Evolutionary conservation across 371 early-diverging fungal species (phyloP), one percentile per base, ranked within the genome.

Genomic region (Mortierella sp.): DNA sequence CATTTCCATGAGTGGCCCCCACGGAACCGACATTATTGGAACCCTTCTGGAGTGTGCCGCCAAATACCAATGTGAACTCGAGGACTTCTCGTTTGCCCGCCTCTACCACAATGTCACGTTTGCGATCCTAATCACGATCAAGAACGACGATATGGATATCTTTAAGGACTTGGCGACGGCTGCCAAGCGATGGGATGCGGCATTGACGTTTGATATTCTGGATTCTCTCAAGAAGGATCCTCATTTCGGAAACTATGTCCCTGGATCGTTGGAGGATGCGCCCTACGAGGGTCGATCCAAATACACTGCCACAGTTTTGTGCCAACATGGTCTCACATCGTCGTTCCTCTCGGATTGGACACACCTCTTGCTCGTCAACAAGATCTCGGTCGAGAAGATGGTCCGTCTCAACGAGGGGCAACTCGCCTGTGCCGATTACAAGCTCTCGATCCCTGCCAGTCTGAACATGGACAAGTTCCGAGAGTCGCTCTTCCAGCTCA

Each of bases 11-110:
- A 93, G 95, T 28, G 97, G 97, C 8, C 95, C 95, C 9, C 97
- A 96, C 81, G 97, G 97, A 67, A 96, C 97, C 0, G 97, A 96
- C 80, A 96, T 96, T 78, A 94, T 96, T 72, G 96, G 95, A 46
- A 94, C 94, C 9, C 91, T 96, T 0, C 90, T 96, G 24, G 89
- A 91, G 44, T 94, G 95, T 73, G 90, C 95, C 26, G 93, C 95
- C 55, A 90, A 90, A 48, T 93, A 95, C 82, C 90, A 92, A 21
- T 94, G 94, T 79, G 90, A 88, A 31, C 91, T 96, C 26, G 93
- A 93, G 24, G 97, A 96, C 82, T 95, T 96, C 78, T 94, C 94
- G 88, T 89, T 96, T 19, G 95, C 96, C 24, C 94, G 97, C 76
- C 90, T 96, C 43, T 95, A 96, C 82, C 97, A 96, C 88, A 93